These are phyloP conservation scores for Aspergillus felis DNA, from an alignment of 2,329 filamentous ascomycete species.

Conservation along the genomic window DNA sequence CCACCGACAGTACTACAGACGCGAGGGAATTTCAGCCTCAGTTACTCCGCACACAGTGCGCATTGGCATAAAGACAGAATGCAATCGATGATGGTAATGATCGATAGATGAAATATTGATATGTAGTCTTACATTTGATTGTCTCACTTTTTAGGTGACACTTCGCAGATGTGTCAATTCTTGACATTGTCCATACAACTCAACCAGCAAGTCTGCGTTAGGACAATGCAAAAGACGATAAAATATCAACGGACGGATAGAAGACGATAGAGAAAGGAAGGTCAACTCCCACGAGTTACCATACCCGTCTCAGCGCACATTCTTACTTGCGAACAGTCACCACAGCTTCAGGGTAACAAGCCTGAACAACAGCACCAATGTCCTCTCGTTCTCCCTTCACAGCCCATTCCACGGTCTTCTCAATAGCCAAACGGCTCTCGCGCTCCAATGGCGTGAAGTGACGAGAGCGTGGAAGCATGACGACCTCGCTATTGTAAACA, in stretches of 20 bases:
- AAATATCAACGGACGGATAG: not conserved
- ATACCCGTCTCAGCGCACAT: not conserved
- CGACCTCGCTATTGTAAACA: constrained; percentile 46
- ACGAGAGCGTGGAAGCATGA: constrained; percentile 47
- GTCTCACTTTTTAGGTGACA: not conserved
- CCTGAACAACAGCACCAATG: constrained; percentile 25
- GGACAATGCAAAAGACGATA: not conserved
- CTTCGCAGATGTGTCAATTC: not conserved
- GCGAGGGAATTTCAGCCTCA: not conserved
- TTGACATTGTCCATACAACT: not conserved
- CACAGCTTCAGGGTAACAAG: constrained; percentile 30
- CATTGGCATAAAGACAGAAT: not conserved
- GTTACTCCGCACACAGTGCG: not conserved
- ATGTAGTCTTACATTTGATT: not conserved
- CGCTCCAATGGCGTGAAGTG: constrained; percentile 54
- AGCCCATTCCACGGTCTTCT: constrained; percentile 39
- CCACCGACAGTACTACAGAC: not conserved
- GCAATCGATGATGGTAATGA: not conserved
- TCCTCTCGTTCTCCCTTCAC: constrained; percentile 35
- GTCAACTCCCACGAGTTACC: not conserved
- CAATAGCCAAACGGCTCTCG: constrained; percentile 41
- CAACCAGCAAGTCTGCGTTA: not conserved
- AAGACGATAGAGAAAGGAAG: not conserved
- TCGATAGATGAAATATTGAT: not conserved
- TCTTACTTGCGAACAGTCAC: constrained; percentile 32